Percentiles rank a stretch among this genome's conserved stretches.
phyloP scores from a whole-genome alignment of 1,284 basidiomycete genomes.

The Rhodotorula sp. region DNA sequence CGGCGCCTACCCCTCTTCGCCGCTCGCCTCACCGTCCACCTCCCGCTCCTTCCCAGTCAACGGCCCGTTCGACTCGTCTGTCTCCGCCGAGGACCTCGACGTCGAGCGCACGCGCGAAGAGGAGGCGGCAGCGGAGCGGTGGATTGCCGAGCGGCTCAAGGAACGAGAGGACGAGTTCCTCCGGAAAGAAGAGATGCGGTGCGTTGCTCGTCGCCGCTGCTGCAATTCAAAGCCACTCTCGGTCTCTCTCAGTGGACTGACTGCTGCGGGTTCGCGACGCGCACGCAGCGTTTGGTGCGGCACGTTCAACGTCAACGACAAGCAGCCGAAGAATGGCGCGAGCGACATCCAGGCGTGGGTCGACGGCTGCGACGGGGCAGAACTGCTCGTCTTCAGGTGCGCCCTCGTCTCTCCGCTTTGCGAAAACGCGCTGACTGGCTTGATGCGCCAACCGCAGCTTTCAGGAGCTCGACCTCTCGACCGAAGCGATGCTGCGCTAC shows the following conservation, averaged over 20 bases:
- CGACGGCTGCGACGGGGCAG: constrained; percentile 7
- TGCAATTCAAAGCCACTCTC: no score
- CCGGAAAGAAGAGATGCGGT: constrained; percentile 26
- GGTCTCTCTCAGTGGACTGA: not conserved
- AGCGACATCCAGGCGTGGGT: constrained; percentile 19
- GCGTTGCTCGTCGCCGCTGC: not conserved
- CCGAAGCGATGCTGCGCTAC: constrained; percentile 43
- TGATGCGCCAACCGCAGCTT: constrained; percentile 22
- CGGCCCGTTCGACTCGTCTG: not conserved
- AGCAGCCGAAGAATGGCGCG: constrained; percentile 5
- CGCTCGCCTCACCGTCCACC: not conserved
- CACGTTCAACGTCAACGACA: constrained; percentile 40
- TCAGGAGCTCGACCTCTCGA: constrained; percentile 45
- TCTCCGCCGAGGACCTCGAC: not conserved
- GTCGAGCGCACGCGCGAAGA: not conserved
- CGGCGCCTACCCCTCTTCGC: not conserved
- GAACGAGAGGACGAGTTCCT: constrained; percentile 21
- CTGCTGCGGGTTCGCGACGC: not conserved
- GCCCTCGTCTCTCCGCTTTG: not conserved
- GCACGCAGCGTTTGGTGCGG: constrained; percentile 18
- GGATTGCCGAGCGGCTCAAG: constrained; percentile 21
- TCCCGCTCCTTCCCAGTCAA: no score
- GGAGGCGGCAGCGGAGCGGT: constrained; percentile 11
- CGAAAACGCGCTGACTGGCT: not conserved
- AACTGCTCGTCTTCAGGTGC: constrained; percentile 32